Percentiles rank a stretch among this genome's conserved stretches.
These are phyloP conservation scores for Saksenaea vasiformis DNA, from an alignment of 371 early-diverging fungal species.

Conservation along the genomic window DNA sequence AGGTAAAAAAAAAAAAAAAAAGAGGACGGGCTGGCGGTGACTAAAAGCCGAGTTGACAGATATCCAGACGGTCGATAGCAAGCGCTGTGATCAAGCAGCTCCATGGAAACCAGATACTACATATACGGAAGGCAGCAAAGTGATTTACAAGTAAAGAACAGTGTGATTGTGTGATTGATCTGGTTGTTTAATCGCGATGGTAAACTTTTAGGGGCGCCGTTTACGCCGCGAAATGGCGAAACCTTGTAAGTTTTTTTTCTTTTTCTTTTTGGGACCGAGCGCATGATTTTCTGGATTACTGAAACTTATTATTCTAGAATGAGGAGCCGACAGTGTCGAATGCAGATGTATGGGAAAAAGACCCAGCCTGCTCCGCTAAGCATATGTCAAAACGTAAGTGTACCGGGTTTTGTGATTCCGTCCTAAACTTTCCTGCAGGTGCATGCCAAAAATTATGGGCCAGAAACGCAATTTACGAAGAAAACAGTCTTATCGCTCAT, in stretches of 20 bases:
- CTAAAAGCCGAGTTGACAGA: neutral
- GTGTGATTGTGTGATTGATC: conserved; percentile 12
- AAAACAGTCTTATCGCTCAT: neutral
- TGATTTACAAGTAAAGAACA: conserved; percentile 30
- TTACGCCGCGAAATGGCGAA: conserved; percentile 6
- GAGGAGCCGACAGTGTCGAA: neutral
- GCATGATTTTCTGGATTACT: neutral
- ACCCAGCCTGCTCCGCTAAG: neutral
- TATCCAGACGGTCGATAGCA: neutral
- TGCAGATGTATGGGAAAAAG: neutral
- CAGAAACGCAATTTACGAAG: neutral
- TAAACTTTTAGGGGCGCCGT: neutral
- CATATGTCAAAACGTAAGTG: neutral
- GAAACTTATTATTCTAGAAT: neutral
- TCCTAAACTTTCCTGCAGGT: neutral
- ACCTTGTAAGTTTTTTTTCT: neutral
- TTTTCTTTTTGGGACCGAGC: neutral
- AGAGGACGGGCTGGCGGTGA: neutral
- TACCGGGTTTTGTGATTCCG: neutral
- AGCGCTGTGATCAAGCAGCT: neutral
- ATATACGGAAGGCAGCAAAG: conserved; percentile 22
- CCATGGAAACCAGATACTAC: conserved; percentile 5
- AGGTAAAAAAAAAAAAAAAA: neutral
- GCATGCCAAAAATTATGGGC: neutral
- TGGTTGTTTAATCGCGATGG: neutral